phyloP scores from a whole-genome alignment of 176 grass and related monocot genomes.

The Raddia distichophylla region DNA sequence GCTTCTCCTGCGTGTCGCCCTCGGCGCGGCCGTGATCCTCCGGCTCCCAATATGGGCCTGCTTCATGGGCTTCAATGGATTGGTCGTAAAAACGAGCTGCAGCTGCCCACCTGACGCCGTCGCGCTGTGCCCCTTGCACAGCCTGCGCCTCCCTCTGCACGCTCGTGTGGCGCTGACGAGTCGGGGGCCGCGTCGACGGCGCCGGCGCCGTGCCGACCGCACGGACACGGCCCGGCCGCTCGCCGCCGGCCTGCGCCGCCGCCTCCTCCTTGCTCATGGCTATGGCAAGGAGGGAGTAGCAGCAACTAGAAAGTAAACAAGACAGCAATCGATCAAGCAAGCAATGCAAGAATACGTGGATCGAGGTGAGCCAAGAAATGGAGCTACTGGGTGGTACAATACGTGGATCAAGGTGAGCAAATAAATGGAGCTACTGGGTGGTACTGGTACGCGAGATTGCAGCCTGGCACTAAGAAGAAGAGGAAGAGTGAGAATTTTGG shows the following conservation, averaged over 20 bases:
- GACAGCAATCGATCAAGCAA: not conserved
- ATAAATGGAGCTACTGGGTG: not conserved
- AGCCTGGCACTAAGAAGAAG: slow-evolving; percentile 1
- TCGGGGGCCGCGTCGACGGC: not conserved
- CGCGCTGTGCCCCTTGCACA: not conserved
- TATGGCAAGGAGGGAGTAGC: not conserved
- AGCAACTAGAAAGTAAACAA: too few relatives aligned
- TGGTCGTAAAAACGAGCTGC: too few relatives aligned
- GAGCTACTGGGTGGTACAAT: not conserved
- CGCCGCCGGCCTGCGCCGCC: not conserved
- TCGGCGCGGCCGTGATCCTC: not conserved
- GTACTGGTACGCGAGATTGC: not conserved
- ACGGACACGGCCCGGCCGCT: slow-evolving; percentile 21
- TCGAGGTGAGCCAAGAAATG: not conserved
- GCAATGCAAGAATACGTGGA: not conserved
- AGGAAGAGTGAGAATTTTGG: slow-evolving; percentile 42
- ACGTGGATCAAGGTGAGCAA: not conserved
- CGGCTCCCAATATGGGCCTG: not conserved
- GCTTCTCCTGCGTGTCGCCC: not conserved
- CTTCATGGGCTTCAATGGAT: too few relatives aligned
- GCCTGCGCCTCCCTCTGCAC: not conserved
- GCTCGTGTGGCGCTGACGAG: not conserved
- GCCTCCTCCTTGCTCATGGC: slow-evolving; percentile 36
- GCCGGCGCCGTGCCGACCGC: not conserved
- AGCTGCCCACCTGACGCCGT: not conserved